Percentiles rank a stretch among this genome's conserved stretches.
Evolutionary conservation across 2,329 filamentous ascomycete genomes (phyloP).

Genomic region (Rutstroemia sydowiana): DNA sequence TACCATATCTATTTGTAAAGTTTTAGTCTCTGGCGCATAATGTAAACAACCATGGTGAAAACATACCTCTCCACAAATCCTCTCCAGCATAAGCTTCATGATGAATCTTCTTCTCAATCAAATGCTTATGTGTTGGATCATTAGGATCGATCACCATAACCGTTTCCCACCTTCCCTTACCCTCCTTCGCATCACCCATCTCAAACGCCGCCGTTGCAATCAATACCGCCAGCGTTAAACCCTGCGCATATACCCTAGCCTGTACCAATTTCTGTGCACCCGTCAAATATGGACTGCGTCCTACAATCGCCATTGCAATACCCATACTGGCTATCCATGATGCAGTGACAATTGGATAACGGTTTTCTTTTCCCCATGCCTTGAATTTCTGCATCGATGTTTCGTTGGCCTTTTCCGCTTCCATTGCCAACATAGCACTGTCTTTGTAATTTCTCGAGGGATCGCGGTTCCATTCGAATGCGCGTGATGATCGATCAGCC

Average conservation of each 20-base stretch:
- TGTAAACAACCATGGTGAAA: not conserved
- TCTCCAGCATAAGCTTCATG: constrained; percentile 82
- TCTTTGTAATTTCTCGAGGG: constrained; percentile 32
- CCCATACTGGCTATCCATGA: constrained; percentile 62
- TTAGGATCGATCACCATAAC: constrained; percentile 72
- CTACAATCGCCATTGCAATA: constrained; percentile 54
- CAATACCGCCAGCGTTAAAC: constrained; percentile 60
- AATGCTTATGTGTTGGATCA: constrained; percentile 73
- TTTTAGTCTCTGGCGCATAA: not conserved
- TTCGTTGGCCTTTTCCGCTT: constrained; percentile 32
- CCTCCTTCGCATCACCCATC: constrained; percentile 66
- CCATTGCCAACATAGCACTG: constrained; percentile 17
- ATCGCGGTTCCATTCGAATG: constrained; percentile 53
- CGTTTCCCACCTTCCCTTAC: constrained; percentile 75
- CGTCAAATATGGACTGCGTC: constrained; percentile 54
- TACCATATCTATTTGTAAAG: constrained; percentile 61
- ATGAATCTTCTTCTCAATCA: constrained; percentile 82
- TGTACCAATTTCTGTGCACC: constrained; percentile 65
- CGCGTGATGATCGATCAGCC: constrained; percentile 68
- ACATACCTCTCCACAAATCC: constrained; percentile 84
- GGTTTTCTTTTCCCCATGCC: constrained; percentile 63
- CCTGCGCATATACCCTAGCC: constrained; percentile 69
- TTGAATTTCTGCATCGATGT: constrained; percentile 52
- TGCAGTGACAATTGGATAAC: constrained; percentile 61
- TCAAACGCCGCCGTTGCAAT: constrained; percentile 63